Conservation (phyloP, 2,329 filamentous ascomycete species). For the Microdochium nivale region DNA sequence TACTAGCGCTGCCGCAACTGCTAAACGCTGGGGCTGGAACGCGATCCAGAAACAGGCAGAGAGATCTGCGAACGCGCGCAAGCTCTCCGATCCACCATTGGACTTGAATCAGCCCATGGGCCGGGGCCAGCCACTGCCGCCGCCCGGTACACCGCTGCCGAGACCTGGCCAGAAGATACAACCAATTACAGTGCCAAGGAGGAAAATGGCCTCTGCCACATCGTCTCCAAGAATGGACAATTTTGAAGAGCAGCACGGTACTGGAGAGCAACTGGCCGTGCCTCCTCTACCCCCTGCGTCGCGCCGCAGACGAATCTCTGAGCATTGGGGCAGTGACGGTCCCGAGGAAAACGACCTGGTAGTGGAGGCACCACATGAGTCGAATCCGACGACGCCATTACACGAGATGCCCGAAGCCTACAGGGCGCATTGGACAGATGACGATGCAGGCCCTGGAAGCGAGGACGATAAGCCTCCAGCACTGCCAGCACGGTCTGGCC, state of each 20-base stretch:
- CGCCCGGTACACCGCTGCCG: slow-evolving; percentile 21
- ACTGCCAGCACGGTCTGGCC: not conserved
- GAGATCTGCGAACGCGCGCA: slow-evolving; percentile 16
- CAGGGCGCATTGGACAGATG: not conserved
- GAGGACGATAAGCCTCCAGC: not conserved
- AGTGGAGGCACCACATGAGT: slow-evolving; percentile 16
- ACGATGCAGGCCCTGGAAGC: not conserved
- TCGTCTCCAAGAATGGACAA: slow-evolving; percentile 11
- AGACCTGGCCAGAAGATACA: slow-evolving; percentile 17
- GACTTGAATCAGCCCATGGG: slow-evolving; percentile 25
- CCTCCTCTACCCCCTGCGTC: slow-evolving; percentile 14
- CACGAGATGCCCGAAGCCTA: not conserved
- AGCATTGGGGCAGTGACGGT: slow-evolving; percentile 13
- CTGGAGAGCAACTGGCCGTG: slow-evolving; percentile 14
- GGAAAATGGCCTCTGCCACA: slow-evolving; percentile 16
- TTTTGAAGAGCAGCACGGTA: slow-evolving; percentile 9
- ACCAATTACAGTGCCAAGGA: slow-evolving; percentile 16
- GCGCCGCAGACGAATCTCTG: slow-evolving; percentile 19
- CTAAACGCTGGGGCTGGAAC: slow-evolving; percentile 23
- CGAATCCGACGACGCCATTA: not conserved
- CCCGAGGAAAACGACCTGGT: slow-evolving; percentile 20
- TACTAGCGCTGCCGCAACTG: slow-evolving; percentile 21
- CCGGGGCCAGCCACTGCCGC: slow-evolving; percentile 21
- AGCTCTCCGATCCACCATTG: slow-evolving; percentile 18
- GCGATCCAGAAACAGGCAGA: slow-evolving; percentile 21